Evolutionary conservation across 805 yeast species (phyloP).

Genomic region (Hanseniaspora jakobsenii): DNA sequence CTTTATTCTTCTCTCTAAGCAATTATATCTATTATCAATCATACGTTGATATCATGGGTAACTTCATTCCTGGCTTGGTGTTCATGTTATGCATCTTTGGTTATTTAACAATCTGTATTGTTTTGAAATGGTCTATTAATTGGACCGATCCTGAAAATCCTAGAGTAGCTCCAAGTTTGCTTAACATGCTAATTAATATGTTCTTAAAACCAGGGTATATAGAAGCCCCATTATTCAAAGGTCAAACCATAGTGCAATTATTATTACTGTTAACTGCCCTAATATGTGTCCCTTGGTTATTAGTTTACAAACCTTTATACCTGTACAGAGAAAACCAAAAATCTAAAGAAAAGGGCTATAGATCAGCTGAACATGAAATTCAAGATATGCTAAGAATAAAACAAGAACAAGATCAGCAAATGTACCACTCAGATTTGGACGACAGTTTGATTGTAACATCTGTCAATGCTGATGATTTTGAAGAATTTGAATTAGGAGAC

Average conservation of each 20-base stretch:
- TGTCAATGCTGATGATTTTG: conserved; percentile 24
- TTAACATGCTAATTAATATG: conserved; percentile 93
- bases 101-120: conserved; percentile 69
- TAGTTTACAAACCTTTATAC: conserved; percentile 71
- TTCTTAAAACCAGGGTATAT: conserved; percentile 84
- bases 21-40: conserved; percentile 62
- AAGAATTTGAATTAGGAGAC: conserved; percentile 71
- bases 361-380: conserved; percentile 23
- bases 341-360: conserved; percentile 1
- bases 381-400: conserved; percentile 26
- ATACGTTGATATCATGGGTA: conserved; percentile 72
- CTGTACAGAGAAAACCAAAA: conserved; percentile 33
- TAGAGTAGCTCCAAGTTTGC: conserved; percentile 78
- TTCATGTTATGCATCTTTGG: conserved; percentile 97
- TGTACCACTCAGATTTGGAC: conserved; percentile 33
- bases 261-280: conserved; percentile 63
- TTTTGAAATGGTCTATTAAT: conserved; percentile 89
- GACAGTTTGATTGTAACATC: conserved; percentile 41
- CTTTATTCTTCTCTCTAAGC: conserved; percentile 70
- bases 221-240: conserved; percentile 65
- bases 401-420: conserved; percentile 24
- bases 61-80: conserved; percentile 83
- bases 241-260: conserved; percentile 69
- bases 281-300: conserved; percentile 83
- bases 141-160: conserved; percentile 57